Percentiles rank a stretch among this genome's conserved stretches.
Conservation (phyloP, 2,329 filamentous ascomycete genomes). For the Simplicillium sp. region DNA sequence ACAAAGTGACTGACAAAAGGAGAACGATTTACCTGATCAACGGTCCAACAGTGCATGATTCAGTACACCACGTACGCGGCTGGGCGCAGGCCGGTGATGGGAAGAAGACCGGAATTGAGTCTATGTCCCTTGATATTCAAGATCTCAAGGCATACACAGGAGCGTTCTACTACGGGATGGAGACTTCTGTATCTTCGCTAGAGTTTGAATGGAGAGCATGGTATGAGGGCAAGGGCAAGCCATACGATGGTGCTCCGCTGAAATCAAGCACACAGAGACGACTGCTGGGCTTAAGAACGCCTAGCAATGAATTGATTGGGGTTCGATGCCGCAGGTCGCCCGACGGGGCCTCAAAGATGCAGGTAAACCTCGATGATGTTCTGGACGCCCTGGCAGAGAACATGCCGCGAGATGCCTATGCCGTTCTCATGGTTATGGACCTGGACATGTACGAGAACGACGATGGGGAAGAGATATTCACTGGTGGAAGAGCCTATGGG, state of each 20-base stretch:
- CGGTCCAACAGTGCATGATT: slow-evolving; percentile 27
- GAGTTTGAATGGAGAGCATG: slow-evolving; percentile 38
- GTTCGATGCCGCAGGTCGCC: slow-evolving; percentile 40
- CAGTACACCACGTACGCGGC: slow-evolving; percentile 25
- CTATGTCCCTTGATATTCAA: slow-evolving; percentile 13
- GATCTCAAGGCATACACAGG: slow-evolving; percentile 26
- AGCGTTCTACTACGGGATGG: slow-evolving; percentile 44
- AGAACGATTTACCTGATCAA: slow-evolving; percentile 45
- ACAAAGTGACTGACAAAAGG: slow-evolving; percentile 33
- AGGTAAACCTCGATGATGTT: slow-evolving; percentile 52
- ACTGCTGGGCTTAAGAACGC: slow-evolving; percentile 34
- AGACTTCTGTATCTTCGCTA: slow-evolving; percentile 31
- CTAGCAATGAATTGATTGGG: slow-evolving; percentile 27
- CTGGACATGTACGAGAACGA: slow-evolving; percentile 55
- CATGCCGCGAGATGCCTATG: slow-evolving; percentile 48
- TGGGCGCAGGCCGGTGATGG: slow-evolving; percentile 23
- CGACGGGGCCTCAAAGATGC: slow-evolving; percentile 34
- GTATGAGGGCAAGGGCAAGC: slow-evolving; percentile 18
- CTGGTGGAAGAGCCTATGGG: slow-evolving; percentile 57
- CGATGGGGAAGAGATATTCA: slow-evolving; percentile 53
- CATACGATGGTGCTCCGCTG: slow-evolving; percentile 1
- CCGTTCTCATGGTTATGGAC: slow-evolving; percentile 44
- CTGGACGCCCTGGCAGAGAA: slow-evolving; percentile 45
- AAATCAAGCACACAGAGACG: slow-evolving; percentile 6
- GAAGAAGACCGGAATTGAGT: not conserved